A percentile compares a stretch with the other conserved stretches of the same genome.
Evolutionary conservation across 2,329 filamentous ascomycete genomes (phyloP).

Genomic region (Aspergillus fructus): DNA sequence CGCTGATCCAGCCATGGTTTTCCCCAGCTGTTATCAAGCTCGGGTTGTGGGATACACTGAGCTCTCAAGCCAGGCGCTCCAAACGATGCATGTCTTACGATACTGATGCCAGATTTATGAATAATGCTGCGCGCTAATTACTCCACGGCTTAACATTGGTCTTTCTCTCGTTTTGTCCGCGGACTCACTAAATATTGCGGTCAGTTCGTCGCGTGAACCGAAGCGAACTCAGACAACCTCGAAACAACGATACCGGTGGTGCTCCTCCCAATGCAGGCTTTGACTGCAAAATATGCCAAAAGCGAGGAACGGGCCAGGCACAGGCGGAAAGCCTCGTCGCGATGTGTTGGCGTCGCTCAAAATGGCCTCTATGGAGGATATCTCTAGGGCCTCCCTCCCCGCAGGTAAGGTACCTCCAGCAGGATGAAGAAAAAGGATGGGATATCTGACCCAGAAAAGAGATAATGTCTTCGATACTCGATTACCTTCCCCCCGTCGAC

Average conservation of each 20-base stretch:
- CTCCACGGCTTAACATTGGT: background rate
- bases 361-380: constrained; percentile 72
- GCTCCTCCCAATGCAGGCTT: constrained; percentile 28
- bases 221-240: constrained; percentile 11
- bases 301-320: constrained; percentile 45
- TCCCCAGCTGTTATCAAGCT: constrained; percentile 8
- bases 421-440: background rate
- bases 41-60: background rate
- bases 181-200: constrained; percentile 1
- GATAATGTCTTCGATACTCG: constrained; percentile 82
- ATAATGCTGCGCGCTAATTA: background rate
- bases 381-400: constrained; percentile 74
- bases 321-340: constrained; percentile 38
- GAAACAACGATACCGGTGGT: constrained; percentile 3
- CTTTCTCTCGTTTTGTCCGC: constrained; percentile 6
- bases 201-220: constrained; percentile 1
- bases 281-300: constrained; percentile 45
- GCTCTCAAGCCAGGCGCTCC: background rate
- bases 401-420: constrained; percentile 59
- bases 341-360: constrained; percentile 73
- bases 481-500: constrained; percentile 82
- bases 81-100: background rate
- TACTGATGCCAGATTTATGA: background rate
- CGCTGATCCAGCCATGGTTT: constrained; percentile 12
- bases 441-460: constrained; percentile 55